Conservation (phyloP, 306 rosid genomes). For the Ammopiptanthus mongolicus region DNA sequence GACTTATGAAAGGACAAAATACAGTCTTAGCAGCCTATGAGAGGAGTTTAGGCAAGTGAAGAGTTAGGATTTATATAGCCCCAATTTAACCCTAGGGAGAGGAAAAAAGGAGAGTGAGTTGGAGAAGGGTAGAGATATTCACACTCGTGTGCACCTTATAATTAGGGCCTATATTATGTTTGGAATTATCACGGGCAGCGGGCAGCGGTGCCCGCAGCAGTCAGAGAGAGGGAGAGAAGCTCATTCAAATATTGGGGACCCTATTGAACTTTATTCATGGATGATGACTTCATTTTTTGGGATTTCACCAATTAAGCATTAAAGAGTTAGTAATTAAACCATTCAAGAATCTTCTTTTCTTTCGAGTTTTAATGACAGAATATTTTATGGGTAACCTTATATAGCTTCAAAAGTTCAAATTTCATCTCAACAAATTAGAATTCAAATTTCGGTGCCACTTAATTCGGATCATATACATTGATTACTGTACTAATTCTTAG, state of each 20-base stretch:
- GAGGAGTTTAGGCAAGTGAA: neutral
- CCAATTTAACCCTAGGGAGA: slow-evolving; percentile 15
- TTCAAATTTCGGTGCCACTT: slow-evolving; percentile 13
- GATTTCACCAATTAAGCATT: slow-evolving; percentile 28
- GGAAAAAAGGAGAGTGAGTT: neutral
- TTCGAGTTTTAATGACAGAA: neutral
- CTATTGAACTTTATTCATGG: slow-evolving; percentile 24
- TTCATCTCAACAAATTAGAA: neutral
- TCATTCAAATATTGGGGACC: slow-evolving; percentile 35
- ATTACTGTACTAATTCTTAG: too few species aligned
- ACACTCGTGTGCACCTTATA: neutral
- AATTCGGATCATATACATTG: too few species aligned
- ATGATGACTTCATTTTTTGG: slow-evolving; percentile 22
- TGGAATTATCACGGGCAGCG: slow-evolving; percentile 36
- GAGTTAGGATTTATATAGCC: slow-evolving; percentile 23
- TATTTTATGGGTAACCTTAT: neutral
- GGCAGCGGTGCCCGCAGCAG: slow-evolving; percentile 37
- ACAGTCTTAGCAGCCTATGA: neutral
- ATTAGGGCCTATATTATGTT: slow-evolving; percentile 7
- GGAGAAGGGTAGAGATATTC: neutral
- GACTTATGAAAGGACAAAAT: neutral
- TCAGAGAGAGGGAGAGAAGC: slow-evolving; percentile 27
- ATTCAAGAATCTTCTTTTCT: slow-evolving; percentile 28
- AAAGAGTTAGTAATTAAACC: slow-evolving; percentile 17
- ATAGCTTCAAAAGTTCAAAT: slow-evolving; percentile 4